phyloP scores from a whole-genome alignment of 108 stramenopile genomes.

The Seminavis robusta region DNA sequence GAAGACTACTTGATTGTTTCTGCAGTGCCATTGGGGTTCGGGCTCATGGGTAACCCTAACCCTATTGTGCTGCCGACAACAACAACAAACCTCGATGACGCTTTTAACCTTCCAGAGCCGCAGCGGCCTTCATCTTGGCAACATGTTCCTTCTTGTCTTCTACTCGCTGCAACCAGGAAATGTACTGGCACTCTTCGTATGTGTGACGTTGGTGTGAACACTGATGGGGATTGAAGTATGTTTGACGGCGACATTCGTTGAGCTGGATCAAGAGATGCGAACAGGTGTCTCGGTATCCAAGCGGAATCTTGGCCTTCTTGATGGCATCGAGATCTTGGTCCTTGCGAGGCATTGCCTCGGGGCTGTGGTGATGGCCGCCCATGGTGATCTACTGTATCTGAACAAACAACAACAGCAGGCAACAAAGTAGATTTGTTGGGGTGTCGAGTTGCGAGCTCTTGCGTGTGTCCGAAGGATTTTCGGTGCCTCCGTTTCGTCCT shows the following conservation, averaged over 20 bases:
- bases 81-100: no score
- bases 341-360: slow-evolving; percentile 62
- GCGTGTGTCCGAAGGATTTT: no score
- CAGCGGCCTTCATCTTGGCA: background rate
- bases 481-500: no score
- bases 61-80: no score
- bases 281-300: slow-evolving; percentile 94
- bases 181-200: slow-evolving; percentile 95
- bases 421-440: no score
- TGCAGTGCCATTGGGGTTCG: no score
- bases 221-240: slow-evolving; percentile 76
- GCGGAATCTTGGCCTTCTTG: slow-evolving; percentile 71
- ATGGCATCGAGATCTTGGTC: slow-evolving; percentile 85
- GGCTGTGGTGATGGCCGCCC: slow-evolving; percentile 53
- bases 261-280: slow-evolving; percentile 88
- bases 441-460: no score
- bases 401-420: background rate
- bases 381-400: background rate
- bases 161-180: slow-evolving; percentile 80
- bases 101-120: no score
- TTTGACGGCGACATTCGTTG: slow-evolving; percentile 87
- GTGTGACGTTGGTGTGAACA: slow-evolving; percentile 93
- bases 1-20: no score
- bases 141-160: slow-evolving; percentile 63
- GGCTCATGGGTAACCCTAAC: no score